Conservation (phyloP, 495 filamentous ascomycete species). For the Alectoria sarmentosa region DNA sequence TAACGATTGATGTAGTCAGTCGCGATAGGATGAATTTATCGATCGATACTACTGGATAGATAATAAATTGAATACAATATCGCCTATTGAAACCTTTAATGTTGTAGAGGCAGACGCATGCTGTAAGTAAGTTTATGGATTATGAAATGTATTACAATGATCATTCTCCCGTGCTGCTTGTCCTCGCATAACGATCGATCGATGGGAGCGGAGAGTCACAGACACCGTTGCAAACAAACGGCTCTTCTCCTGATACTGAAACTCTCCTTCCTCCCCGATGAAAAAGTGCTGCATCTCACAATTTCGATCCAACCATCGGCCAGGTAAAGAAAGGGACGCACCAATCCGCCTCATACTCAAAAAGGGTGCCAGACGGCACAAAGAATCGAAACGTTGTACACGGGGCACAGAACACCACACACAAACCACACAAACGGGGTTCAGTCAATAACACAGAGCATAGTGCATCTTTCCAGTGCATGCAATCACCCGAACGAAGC, state of each 20-base stretch:
- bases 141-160: no score
- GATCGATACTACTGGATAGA: conserved; percentile 1
- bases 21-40: not conserved
- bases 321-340: not conserved
- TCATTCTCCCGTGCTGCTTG: not conserved
- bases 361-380: not conserved
- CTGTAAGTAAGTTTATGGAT: no score
- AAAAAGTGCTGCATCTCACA: not conserved
- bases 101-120: not conserved
- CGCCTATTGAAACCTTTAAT: not conserved
- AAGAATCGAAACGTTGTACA: not conserved
- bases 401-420: no score
- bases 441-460: no score
- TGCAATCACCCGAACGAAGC: no score
- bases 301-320: not conserved
- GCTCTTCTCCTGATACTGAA: no score
- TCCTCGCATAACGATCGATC: not conserved
- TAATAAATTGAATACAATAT: not conserved
- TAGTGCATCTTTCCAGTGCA: no score
- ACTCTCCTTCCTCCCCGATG: no score
- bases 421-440: no score
- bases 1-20: no score
- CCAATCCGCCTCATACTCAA: not conserved
- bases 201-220: no score
- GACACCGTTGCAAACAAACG: no score